Evolutionary conservation across 164 flowering plant species (phyloP).

Genomic region (Saururus chinensis): DNA sequence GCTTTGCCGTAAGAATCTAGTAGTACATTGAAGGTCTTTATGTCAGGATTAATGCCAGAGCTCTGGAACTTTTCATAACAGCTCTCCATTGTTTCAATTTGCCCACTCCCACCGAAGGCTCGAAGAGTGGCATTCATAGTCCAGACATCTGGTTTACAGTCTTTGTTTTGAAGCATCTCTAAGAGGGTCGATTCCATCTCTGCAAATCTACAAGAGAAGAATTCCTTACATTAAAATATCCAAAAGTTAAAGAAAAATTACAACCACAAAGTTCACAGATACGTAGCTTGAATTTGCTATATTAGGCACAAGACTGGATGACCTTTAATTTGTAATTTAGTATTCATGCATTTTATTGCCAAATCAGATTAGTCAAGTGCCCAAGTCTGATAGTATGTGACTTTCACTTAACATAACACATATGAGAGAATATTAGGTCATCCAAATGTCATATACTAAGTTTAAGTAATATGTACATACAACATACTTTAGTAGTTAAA

Average conservation of each 20-base stretch:
- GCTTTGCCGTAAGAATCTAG: slow-evolving; percentile 88
- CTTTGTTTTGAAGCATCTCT: slow-evolving; percentile 50
- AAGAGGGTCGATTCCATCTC: slow-evolving; percentile 80
- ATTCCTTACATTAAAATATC: neutral
- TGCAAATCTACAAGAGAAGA: slow-evolving; percentile 38
- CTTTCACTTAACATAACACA: no score
- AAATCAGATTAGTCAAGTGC: no score
- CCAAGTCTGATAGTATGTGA: no score
- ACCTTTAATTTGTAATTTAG: no score
- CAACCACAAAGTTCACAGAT: neutral
- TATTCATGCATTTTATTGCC: no score
- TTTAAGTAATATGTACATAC: no score
- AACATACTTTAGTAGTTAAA: no score
- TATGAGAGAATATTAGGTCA: no score
- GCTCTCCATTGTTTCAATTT: slow-evolving; percentile 87
- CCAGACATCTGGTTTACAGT: slow-evolving; percentile 87
- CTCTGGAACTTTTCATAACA: slow-evolving; percentile 90
- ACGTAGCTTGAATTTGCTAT: no score
- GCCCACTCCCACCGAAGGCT: slow-evolving; percentile 90
- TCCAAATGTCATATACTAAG: no score
- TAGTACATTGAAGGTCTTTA: slow-evolving; percentile 88
- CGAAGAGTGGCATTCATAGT: slow-evolving; percentile 92
- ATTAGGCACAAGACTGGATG: no score
- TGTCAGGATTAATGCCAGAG: slow-evolving; percentile 73
- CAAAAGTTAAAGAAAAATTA: neutral